Percentiles rank a stretch among this genome's conserved stretches.
These are phyloP conservation scores for Begonia masoniana DNA, from an alignment of 306 rosid genomes.

Conservation along the genomic window DNA sequence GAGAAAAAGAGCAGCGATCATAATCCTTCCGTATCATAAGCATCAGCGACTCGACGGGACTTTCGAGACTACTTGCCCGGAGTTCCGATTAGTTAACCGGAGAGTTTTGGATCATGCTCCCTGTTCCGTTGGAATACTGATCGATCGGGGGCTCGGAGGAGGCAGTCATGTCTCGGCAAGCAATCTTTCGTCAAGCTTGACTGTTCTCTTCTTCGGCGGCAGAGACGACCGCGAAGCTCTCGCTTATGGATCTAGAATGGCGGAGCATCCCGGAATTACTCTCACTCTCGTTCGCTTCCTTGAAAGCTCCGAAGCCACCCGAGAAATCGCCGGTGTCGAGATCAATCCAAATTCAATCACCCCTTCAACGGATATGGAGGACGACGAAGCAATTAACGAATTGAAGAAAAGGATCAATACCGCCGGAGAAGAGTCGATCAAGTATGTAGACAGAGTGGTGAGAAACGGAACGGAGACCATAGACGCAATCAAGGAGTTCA, in stretches of 20 bases:
- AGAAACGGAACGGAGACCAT: conserved; percentile 14
- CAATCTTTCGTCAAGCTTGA: conserved; percentile 24
- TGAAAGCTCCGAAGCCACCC: conserved; percentile 9
- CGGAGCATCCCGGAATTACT: conserved; percentile 50
- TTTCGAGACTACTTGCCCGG: conserved; percentile 31
- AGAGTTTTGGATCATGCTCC: conserved; percentile 41
- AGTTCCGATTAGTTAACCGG: conserved; percentile 29
- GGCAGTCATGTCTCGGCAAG: conserved; percentile 40
- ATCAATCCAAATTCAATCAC: background rate
- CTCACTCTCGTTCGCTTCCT: conserved; percentile 25
- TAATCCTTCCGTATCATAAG: conserved; percentile 55
- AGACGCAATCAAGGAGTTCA: conserved; percentile 14
- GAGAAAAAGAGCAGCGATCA: conserved; percentile 33
- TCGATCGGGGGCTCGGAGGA: conserved; percentile 70
- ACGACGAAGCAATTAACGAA: conserved; percentile 12
- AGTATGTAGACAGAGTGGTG: conserved; percentile 26
- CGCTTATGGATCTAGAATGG: conserved; percentile 51
- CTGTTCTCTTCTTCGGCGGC: conserved; percentile 48
- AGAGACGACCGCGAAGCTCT: conserved; percentile 52
- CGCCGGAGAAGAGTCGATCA: conserved; percentile 12
- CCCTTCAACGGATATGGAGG: background rate
- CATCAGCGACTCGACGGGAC: conserved; percentile 46
- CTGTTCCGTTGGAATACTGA: conserved; percentile 60
- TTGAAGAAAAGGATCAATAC: conserved; percentile 15
- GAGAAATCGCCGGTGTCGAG: conserved; percentile 17